These are phyloP conservation scores for Kodamaea fungicola DNA, from an alignment of 1,139 yeast species.

Conservation along the genomic window DNA sequence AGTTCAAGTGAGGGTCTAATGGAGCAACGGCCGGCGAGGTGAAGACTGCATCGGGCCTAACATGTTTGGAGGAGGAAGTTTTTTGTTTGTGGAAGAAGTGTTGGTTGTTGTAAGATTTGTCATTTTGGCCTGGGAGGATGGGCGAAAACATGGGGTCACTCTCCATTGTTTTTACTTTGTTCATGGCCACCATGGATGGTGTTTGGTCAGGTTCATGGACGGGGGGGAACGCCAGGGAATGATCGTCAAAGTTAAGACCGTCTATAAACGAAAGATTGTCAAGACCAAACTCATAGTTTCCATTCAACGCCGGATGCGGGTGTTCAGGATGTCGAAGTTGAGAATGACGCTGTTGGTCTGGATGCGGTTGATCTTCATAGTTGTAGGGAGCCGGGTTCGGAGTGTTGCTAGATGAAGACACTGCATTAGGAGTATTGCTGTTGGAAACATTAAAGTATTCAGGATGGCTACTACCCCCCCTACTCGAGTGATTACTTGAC, in stretches of 20 bases:
- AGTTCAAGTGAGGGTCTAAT: conserved; percentile 36
- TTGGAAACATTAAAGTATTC: conserved; percentile 7
- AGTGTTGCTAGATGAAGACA: conserved; percentile 12
- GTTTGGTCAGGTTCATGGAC: conserved; percentile 20
- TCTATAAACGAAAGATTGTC: conserved; percentile 29
- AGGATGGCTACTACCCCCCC: conserved; percentile 6
- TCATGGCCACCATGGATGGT: conserved; percentile 26
- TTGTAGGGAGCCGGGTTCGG: conserved; percentile 7
- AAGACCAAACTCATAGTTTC: conserved; percentile 22
- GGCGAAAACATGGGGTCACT: conserved; percentile 29
- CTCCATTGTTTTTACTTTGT: conserved; percentile 11
- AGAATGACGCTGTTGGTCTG: conserved; percentile 3
- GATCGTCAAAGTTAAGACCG: conserved; percentile 19
- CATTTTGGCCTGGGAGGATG: conserved; percentile 44
- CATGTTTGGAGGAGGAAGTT: conserved; percentile 19
- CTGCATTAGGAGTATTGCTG: conserved; percentile 9
- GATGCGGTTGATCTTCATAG: conserved; percentile 9
- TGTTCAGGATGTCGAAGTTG: conserved; percentile 10
- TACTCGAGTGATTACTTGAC: conserved; percentile 4
- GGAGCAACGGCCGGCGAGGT: conserved; percentile 80
- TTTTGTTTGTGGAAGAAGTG: conserved; percentile 39
- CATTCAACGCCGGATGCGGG: conserved; percentile 1
- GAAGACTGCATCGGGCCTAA: conserved; percentile 50
- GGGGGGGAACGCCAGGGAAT: conserved; percentile 39
- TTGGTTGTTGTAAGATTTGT: conserved; percentile 41